Conservation (phyloP, 2,329 filamentous ascomycete species). For the Epichloe elymi region DNA sequence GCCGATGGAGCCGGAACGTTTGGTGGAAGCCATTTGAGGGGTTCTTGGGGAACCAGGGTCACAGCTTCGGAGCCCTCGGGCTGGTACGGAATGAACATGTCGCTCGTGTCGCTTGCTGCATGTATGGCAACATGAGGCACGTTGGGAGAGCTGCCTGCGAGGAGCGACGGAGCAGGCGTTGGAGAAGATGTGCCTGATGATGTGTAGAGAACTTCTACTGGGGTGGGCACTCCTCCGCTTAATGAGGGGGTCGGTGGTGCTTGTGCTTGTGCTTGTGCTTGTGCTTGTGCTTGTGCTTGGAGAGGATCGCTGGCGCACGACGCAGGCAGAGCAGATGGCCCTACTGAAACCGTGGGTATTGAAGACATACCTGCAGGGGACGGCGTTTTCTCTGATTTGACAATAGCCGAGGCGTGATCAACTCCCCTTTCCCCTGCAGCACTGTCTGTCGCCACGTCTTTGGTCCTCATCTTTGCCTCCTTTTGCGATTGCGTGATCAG, state of each 20-base stretch:
- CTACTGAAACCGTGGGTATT: neutral
- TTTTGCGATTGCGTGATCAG: constrained; percentile 45
- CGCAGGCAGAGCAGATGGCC: neutral
- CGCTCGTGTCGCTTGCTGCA: constrained; percentile 13
- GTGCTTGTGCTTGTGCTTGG: constrained; percentile 4
- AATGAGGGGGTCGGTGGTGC: constrained; percentile 13
- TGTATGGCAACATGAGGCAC: constrained; percentile 16
- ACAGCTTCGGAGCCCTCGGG: constrained; percentile 36
- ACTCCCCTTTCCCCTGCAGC: neutral
- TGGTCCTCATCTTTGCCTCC: constrained; percentile 33
- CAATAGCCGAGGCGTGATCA: neutral
- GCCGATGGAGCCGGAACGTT: constrained; percentile 26
- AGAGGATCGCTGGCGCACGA: neutral
- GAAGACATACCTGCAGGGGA: neutral
- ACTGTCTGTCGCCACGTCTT: neutral
- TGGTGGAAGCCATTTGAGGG: constrained; percentile 39
- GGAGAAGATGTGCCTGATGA: constrained; percentile 12
- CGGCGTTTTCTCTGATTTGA: neutral
- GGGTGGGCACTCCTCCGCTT: constrained; percentile 13
- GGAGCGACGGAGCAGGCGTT: constrained; percentile 11
- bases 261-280: too few relatives aligned
- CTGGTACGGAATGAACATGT: constrained; percentile 41
- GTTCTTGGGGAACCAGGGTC: constrained; percentile 23
- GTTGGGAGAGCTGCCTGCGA: constrained; percentile 18
- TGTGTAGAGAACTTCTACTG: constrained; percentile 12